Base-by-base conservation (phyloP, 2,329 filamentous ascomycete species). In the Aspergillus sclerotialis region DNA sequence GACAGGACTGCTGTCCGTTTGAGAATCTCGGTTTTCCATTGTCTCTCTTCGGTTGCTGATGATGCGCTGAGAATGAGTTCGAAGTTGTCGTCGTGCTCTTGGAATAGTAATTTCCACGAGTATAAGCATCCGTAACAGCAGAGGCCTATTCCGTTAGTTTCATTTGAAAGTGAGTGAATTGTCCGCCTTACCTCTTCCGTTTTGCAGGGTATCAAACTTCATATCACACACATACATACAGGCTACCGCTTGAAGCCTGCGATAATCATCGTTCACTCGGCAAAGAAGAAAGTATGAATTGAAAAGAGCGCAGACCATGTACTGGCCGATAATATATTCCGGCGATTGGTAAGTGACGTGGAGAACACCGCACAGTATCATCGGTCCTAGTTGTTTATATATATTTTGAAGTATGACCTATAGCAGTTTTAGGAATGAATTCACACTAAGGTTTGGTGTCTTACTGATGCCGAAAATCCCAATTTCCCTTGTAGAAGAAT, bases 31-130 rank as follows among this genome's bases (percentile, higher is more conserved):
- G 67, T 70, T 42, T 81, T 80, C 90, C 92, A 98, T 49, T 82
- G 78, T 29, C 75, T 67, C 50, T 92, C 86, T 56, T 98, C 90
- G 26, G 74, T 77, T 1, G 78, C 69, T 1, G 83, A 90, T 49
- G 88, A 94, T 23, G 88, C 90, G 45, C 84, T 93, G 64, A 94
- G 72, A 26, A 95, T 78, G 11, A 94, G 63, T 60, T 96, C 90
- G 55, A 85, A 90, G 34, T 90, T 68, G 39, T 84, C 78, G 45
- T 83, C 76, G 37, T 82, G 73, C 44, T 77, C 76, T 55, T 92
- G 81, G 51, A 96, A 95, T 3, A 86, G 72, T 8, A 95, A 52
- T 56, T 96, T 98, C 90, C 89, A 96, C 1, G 88, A 92, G 57
- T 85, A 85, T 0, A 84, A 80, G 1, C 85, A 84, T 3, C 84